Evolutionary conservation across 1,284 basidiomycete genomes (phyloP), one percentile per base, ranked within the genome.

Genomic region (Ganoderma sinense): DNA sequence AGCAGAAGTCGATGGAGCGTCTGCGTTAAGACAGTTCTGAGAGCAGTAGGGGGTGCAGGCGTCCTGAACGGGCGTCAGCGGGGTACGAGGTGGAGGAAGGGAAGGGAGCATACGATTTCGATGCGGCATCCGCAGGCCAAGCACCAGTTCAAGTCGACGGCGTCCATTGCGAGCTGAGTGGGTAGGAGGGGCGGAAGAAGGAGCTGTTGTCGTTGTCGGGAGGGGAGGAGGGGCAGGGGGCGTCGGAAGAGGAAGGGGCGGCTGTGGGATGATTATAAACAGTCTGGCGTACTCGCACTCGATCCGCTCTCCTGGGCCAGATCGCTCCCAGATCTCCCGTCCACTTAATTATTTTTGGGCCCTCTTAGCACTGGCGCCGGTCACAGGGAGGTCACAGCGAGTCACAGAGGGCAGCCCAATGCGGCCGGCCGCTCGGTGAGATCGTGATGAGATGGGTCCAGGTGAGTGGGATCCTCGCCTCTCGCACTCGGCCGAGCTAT

Each of bases 111-210:
- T 80, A 90, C 89, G 67, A 70, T 10, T 53, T 77, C 76, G 71
- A 87, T 81, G 73, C 83, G 85, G 73, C 84, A 83, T 73, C 84
- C 83, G 82, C 90, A 91, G 69, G 83, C 83, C 74, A 91, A 83
- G 78, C 91, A 91, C 90, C 90, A 91, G 82, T 90, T 86, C 70
- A 85, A 84, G 79, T 91, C 90, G 84, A 90, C 88, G 68, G 84
- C 86, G 78, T 91, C 90, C 86, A 91, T 88, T 70, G 75, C 73
- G 29, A 66, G n/a, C 20, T 36, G 51, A 29, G 43, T n/a, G 45
- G 26, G 41, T 53, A 43, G 67, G 13, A 53, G 66, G 43, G 55
- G 65, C 65, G 64, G 60, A 69, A 62, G 53, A 55, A 41, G 31
- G 59, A 62, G 43, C 56, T 10, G 29, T 23, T 33, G 56, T 36